These are phyloP conservation scores for Penicillium paxilli DNA, from an alignment of 495 filamentous ascomycete genomes.

Conservation along the genomic window DNA sequence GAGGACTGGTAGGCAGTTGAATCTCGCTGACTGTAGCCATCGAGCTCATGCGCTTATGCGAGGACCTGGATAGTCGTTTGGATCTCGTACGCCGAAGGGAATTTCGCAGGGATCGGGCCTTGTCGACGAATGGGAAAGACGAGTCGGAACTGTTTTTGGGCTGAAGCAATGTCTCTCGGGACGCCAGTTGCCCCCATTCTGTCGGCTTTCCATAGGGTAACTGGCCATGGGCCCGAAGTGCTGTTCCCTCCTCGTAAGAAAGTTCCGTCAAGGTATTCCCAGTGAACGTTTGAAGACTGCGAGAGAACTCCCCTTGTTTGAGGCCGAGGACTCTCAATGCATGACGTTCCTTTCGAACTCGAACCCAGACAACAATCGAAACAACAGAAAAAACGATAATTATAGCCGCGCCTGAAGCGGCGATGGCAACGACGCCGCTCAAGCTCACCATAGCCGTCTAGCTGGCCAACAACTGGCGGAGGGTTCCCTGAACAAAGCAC, in stretches of 20 bases:
- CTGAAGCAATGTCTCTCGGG: conserved; percentile 36
- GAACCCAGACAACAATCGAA: conserved; percentile 39
- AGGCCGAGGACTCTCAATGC: conserved; percentile 29
- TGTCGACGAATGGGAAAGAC: conserved; percentile 25
- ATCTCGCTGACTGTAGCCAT: conserved; percentile 34
- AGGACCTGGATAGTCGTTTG: conserved; percentile 23
- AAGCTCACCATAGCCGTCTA: conserved; percentile 35
- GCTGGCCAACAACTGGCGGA: conserved; percentile 4
- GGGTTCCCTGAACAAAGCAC: background rate
- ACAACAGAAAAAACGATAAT: conserved; percentile 36
- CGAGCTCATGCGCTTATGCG: conserved; percentile 25
- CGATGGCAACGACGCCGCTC: conserved; percentile 42
- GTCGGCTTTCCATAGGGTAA: conserved; percentile 39
- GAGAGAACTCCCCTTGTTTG: conserved; percentile 20
- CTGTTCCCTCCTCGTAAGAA: conserved; percentile 35
- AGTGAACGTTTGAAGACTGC: conserved; percentile 26
- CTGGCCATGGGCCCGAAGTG: conserved; percentile 37
- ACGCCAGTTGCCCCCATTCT: conserved; percentile 46
- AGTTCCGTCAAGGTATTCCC: conserved; percentile 38
- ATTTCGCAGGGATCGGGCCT: conserved; percentile 29
- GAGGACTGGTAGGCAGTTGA: conserved; percentile 11
- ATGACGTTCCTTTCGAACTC: conserved; percentile 41
- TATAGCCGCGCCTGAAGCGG: conserved; percentile 39
- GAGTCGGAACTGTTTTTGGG: conserved; percentile 25
- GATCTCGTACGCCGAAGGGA: conserved; percentile 35